Evolutionary conservation across 108 stramenopile genomes (phyloP), one percentile per base, ranked within the genome.

Genomic region (Skeletonema potamos): DNA sequence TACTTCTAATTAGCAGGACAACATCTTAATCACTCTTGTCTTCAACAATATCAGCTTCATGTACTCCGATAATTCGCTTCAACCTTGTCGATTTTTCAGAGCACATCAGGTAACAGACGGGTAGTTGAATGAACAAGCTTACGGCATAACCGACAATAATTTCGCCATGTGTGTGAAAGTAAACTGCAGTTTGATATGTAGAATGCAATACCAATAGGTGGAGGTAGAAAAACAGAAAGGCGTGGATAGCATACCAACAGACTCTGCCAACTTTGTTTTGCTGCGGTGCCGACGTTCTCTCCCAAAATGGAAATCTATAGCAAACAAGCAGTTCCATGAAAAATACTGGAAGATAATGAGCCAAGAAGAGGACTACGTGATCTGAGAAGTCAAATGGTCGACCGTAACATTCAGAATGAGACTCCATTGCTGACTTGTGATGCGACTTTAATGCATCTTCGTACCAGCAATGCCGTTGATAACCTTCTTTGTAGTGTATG

Each of bases 331-430:
- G 58, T 77, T 94, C 93, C 55, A 81, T 62, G 62, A 90, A 54
- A 10, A 89, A 70, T 58, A 90, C 76, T 22, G 88, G 84, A 7
- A 92, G 66, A 29, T 90, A 83, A 67, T 94, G 91, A 9, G 88
- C 89, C 77, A 89, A 86, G 63, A 87, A 91, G 51, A 94, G 64
- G 0, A 94, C 93, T 10, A 90, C 79, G 55, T 94, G 93, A 92
- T 94, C 93, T 6, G 93, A 94, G 72, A 89, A 94, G 71, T 94
- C 93, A 59, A 86, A 88, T 41, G 54, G 58, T 54, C 77, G 78
- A 33, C 93, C 91, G 33, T 82, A 83, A 66, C 93, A 92, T 3
- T 46, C 27, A 27, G 81, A 72, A 33, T 82, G 56, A 51, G 20
- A 54, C 27, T 71, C 66, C 59, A 66, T 78, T 17, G 60, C 18